phyloP scores from a whole-genome alignment of 2,329 filamentous ascomycete species.

The Elsinoe necatrix region DNA sequence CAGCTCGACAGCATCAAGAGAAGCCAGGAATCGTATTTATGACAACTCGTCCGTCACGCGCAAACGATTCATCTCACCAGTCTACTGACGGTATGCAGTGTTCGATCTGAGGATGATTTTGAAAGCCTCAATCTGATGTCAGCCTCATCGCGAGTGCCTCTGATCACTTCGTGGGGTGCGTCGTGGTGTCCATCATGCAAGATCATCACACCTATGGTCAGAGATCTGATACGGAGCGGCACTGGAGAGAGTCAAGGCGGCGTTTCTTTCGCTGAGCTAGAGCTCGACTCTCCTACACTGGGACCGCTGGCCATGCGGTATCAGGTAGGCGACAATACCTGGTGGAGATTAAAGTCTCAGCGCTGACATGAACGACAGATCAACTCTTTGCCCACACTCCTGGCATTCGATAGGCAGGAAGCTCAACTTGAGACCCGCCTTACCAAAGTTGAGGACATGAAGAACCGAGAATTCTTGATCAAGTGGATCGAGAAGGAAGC shows the following conservation, averaged over 20 bases:
- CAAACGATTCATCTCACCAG: background rate
- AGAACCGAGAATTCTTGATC: conserved; percentile 36
- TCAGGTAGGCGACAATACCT: conserved; percentile 23
- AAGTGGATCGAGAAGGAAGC: conserved; percentile 43
- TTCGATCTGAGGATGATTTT: conserved; percentile 41
- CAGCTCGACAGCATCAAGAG: conserved; percentile 17
- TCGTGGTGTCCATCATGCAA: conserved; percentile 41
- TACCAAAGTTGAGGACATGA: conserved; percentile 37
- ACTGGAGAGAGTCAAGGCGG: conserved; percentile 39
- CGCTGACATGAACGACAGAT: conserved; percentile 26
- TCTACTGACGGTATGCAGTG: conserved; percentile 21
- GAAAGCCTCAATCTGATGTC: conserved; percentile 41
- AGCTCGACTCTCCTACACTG: conserved; percentile 39
- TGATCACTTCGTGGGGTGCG: conserved; percentile 45
- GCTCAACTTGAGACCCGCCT: conserved; percentile 42
- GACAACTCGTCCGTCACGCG: conserved; percentile 16
- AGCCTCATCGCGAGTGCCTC: conserved; percentile 35
- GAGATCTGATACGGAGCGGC: conserved; percentile 36
- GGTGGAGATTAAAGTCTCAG: background rate
- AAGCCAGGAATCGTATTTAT: conserved; percentile 18
- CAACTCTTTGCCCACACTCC: conserved; percentile 40
- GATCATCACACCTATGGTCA: conserved; percentile 35
- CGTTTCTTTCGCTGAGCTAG: conserved; percentile 41
- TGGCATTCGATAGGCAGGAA: conserved; percentile 44
- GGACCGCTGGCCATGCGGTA: conserved; percentile 36